These are phyloP conservation scores for Beta vulgaris DNA, from an alignment of 148 eudicot species.

Conservation along the genomic window DNA sequence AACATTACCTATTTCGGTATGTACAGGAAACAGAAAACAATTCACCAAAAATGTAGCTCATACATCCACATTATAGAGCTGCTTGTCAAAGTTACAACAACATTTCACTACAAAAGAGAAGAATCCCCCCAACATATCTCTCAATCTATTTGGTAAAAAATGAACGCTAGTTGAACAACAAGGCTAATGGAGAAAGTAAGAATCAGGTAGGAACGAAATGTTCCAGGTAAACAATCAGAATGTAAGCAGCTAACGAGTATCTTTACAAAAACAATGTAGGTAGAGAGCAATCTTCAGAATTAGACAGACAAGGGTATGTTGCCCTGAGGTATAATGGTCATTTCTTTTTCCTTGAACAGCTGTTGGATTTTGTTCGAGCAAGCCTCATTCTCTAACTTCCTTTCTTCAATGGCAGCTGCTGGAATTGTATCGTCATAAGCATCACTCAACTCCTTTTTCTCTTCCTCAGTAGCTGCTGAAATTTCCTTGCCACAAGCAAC, in stretches of 20 bases:
- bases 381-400: neutral
- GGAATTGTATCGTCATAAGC: constrained; percentile 18
- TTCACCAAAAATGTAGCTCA: neutral
- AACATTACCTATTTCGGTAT: neutral
- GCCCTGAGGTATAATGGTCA: neutral
- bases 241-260: neutral
- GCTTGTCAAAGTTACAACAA: neutral
- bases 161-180: neutral
- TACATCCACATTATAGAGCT: neutral
- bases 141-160: neutral
- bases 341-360: constrained; percentile 2
- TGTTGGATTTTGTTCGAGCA: constrained; percentile 6
- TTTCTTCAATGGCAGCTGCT: neutral
- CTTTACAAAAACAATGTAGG: constrained; percentile 2
- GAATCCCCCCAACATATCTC: neutral
- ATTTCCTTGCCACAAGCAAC: constrained; percentile 10
- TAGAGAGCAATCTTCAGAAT: neutral
- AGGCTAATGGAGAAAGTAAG: neutral
- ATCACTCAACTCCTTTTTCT: neutral
- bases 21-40: neutral
- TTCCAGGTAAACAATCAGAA: neutral
- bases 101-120: neutral
- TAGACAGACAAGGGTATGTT: constrained; percentile 2
- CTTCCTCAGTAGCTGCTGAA: constrained; percentile 1
- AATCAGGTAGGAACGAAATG: neutral